Evolutionary conservation across 768 basidiomycete genomes (phyloP).

Genomic region (Trametes gibbosa): DNA sequence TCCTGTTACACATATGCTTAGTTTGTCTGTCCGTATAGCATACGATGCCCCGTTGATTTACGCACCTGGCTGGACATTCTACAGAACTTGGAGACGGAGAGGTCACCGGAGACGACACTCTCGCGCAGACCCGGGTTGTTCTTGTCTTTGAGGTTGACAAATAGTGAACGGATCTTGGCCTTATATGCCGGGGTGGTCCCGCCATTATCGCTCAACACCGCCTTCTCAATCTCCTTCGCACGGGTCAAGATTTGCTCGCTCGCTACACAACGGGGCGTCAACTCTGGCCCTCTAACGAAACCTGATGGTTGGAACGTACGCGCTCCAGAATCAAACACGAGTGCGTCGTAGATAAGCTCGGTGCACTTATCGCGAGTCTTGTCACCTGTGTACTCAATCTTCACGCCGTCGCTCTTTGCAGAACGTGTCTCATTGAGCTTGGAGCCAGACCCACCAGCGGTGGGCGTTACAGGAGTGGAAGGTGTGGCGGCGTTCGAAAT

Average conservation of each 20-base stretch:
- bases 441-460: constrained; percentile 14
- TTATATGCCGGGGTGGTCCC: constrained; percentile 55
- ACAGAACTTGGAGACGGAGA: constrained; percentile 66
- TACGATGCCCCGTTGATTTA: not conserved
- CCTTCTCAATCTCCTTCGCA: constrained; percentile 69
- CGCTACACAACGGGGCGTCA: constrained; percentile 16
- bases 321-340: constrained; percentile 81
- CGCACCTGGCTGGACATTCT: constrained; percentile 80
- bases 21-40: not conserved
- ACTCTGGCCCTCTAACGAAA: not conserved
- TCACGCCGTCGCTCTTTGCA: constrained; percentile 70
- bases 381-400: constrained; percentile 57
- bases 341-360: constrained; percentile 88
- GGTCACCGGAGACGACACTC: constrained; percentile 79
- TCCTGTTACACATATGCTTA: constrained; percentile 49
- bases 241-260: constrained; percentile 63
- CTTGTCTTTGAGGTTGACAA: constrained; percentile 94
- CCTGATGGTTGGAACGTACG: constrained; percentile 49
- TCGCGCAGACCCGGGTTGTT: constrained; percentile 85
- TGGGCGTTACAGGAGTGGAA: constrained; percentile 26
- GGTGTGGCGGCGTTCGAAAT: constrained; percentile 19
- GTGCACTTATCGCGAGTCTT: constrained; percentile 82
- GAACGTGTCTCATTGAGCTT: constrained; percentile 46
- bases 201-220: constrained; percentile 48
- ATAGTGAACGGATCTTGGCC: constrained; percentile 81